Base-by-base conservation (phyloP, 2,329 filamentous ascomycete species). In the Penicillium sp. region DNA sequence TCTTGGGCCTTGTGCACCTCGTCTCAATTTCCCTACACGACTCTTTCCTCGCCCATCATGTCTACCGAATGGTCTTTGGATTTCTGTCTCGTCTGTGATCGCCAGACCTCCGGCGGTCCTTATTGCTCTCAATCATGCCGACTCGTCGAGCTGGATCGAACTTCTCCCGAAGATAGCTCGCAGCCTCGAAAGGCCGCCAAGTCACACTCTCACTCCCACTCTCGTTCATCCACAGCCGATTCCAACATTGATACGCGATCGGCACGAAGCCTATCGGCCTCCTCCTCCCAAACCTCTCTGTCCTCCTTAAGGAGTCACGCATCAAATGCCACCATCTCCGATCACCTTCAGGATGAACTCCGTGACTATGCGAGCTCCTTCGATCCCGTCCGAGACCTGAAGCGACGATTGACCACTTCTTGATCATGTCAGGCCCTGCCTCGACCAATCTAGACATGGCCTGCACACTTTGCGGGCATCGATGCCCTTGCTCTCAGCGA, bases 111-210 rank as follows among this genome's bases (percentile, higher is more conserved):
- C 60, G 85, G 85, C 51, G 86, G 86, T 57, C 85, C 89, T 61
- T 96, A 95, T 81, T 96, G 92, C 81, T 95, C 90, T 43, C 91
- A 96, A 76, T 84, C 89, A 28, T 96, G 92, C 81, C 85, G 90
- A 60, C 80, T 96, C 42, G 88, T 89, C 61, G 92, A 96, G 75
- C 85, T 93, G 65, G 91, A 96, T 74, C 86, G 85, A 74, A 85
- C 83, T 34, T 81, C 78, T 10, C 74, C 76, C 15, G 75, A 79
- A 47, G 76, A 80, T 13, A 60, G 63, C 9, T 59, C 54, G 15
- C 62, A 56, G 56, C 55, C 58, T 24, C 51, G 52, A 41, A 51
- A 57, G 41, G 29, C 21, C 28, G 8, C 24, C 21, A 42, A 42
- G 15, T n/a, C 16, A n/a, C 15, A 38, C 16, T 13, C 34, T 38